A percentile compares a stretch with the other conserved stretches of the same genome.
Evolutionary conservation across 1,139 yeast genomes (phyloP).

Genomic region (Pichia sp.): DNA sequence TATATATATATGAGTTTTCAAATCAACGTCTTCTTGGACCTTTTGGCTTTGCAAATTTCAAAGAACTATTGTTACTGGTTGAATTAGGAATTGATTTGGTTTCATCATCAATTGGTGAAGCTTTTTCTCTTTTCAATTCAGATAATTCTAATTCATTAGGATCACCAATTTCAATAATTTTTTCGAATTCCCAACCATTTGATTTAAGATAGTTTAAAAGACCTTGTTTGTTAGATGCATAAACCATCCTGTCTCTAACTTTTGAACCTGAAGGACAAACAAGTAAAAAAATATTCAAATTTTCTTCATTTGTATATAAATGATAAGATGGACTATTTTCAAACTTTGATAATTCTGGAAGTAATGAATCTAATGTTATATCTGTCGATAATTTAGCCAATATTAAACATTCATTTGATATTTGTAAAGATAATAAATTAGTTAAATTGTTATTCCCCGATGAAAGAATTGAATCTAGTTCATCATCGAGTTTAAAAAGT

Average conservation of each 20-base stretch:
- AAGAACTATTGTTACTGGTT: not conserved
- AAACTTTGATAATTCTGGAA: conserved; percentile 4
- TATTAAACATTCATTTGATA: conserved; percentile 4
- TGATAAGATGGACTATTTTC: conserved; percentile 43
- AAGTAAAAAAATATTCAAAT: conserved; percentile 54
- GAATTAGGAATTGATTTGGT: too few relatives aligned
- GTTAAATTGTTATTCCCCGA: not conserved
- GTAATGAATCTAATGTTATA: conserved; percentile 25
- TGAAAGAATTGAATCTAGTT: not conserved
- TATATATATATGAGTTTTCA: not conserved
- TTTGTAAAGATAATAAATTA: not conserved
- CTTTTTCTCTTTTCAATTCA: conserved; percentile 17
- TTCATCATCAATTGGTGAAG: not conserved
- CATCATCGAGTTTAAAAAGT: conserved; percentile 10
- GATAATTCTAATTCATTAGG: conserved; percentile 52
- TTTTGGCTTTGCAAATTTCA: conserved; percentile 28
- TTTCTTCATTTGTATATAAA: conserved; percentile 38
- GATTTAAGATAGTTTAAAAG: conserved; percentile 47
- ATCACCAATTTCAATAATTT: conserved; percentile 62
- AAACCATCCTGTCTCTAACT: conserved; percentile 87
- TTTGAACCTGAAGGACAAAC: conserved; percentile 88
- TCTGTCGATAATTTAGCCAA: conserved; percentile 16
- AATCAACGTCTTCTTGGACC: conserved; percentile 30
- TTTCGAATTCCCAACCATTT: conserved; percentile 33
- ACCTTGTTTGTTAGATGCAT: conserved; percentile 77